Conservation (phyloP, 2,329 filamentous ascomycete genomes). For the Ophiostoma ips region DNA sequence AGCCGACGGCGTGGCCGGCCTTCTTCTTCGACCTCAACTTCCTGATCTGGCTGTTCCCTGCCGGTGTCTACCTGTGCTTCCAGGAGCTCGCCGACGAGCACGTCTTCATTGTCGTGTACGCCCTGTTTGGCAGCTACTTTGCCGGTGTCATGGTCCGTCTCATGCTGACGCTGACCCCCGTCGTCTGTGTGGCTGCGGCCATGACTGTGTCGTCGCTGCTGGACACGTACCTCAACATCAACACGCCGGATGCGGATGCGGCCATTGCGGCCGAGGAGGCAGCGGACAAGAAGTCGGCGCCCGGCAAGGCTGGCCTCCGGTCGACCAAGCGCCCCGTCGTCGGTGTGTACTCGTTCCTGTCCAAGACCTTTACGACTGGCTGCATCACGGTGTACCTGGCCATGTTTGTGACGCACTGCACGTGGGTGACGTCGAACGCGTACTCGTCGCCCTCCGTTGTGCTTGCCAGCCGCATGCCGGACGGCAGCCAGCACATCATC, state of each 20-base stretch:
- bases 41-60: slow-evolving; percentile 74
- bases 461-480: slow-evolving; percentile 77
- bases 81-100: slow-evolving; percentile 87
- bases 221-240: slow-evolving; percentile 64
- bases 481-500: slow-evolving; percentile 95
- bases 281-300: slow-evolving; percentile 38
- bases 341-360: slow-evolving; percentile 69
- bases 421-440: slow-evolving; percentile 97
- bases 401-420: slow-evolving; percentile 93
- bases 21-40: slow-evolving; percentile 99
- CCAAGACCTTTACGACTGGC: slow-evolving; percentile 64
- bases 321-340: slow-evolving; percentile 55
- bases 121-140: slow-evolving; percentile 95
- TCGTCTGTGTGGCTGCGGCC: slow-evolving; percentile 89
- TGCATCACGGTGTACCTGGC: slow-evolving; percentile 68
- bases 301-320: slow-evolving; percentile 42
- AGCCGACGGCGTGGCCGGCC: slow-evolving; percentile 95
- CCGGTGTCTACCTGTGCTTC: slow-evolving; percentile 97
- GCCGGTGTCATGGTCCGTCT: slow-evolving; percentile 98
- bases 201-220: slow-evolving; percentile 78
- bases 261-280: slow-evolving; percentile 29
- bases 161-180: slow-evolving; percentile 92
- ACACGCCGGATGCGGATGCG: slow-evolving; percentile 43
- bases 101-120: slow-evolving; percentile 93
- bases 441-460: slow-evolving; percentile 98